Evolutionary conservation across 441 rosid species (phyloP), one percentile per base, ranked within the genome.

Genomic region (Populus hybrid): DNA sequence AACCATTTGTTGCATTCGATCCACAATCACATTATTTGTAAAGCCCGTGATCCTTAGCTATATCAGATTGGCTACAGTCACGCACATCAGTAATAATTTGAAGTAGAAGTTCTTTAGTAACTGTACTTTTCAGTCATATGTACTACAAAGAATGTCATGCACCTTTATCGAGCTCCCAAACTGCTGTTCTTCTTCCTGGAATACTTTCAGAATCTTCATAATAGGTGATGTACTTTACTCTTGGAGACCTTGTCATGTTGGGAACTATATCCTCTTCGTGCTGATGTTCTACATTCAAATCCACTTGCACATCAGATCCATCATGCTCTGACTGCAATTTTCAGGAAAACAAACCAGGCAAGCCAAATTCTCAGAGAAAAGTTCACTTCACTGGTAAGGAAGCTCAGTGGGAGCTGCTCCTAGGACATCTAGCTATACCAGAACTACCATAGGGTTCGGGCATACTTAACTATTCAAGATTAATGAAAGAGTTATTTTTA

Each of bases 141-240:
- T 61, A 70, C 67, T n/a, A 50, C 68, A 81, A 75, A 71, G 81
- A 73, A 73, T 23, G 69, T 34, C 75, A 81, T 81, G 71, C 81
- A 94, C 99, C 91, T 89, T 94, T 93, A 84, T 96, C 98, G 74
- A 96, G 88, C 90, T 94, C 99, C 97, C 99, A 96, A 57, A 96
- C 98, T 38, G 98, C 98, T 73, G 98, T 96, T 84, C 91, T 91
- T 90, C 83, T 91, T 82, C 96, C 96, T 28, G 93, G 90, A 81
- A 88, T 83, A 77, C 97, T 94, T 82, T 90, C 96, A 76, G 98
- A 90, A 85, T 96, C 98, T 87, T 96, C 99, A 81, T 91, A 96
- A 79, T 84, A 93, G 71, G 99, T 93, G 81, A 94, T 91, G 84
- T 91, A 94, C 78, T 96, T 94, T 59, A 89, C 90, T 86, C 89